Conservation (phyloP, 352 stramenopile genomes). For the Globisporangium sylvaticum region DNA sequence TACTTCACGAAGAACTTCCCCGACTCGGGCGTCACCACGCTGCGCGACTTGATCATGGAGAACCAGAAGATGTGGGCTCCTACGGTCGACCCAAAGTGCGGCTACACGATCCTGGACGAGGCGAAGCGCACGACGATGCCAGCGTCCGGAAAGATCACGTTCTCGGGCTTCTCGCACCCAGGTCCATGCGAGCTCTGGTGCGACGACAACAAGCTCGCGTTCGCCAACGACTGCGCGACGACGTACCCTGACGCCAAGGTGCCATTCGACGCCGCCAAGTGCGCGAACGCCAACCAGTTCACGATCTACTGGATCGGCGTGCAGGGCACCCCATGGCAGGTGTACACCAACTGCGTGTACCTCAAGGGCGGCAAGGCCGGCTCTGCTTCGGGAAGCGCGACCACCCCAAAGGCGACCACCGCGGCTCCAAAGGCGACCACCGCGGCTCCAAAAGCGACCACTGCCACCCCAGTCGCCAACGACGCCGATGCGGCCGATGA, state of each 20-base stretch:
- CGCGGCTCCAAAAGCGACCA: neutral
- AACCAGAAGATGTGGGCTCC: conserved; percentile 21
- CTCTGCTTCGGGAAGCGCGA: conserved; percentile 15
- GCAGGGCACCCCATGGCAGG: conserved; percentile 44
- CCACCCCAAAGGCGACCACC: neutral
- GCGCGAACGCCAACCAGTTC: conserved; percentile 35
- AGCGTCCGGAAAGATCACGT: conserved; percentile 29
- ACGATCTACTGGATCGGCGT: conserved; percentile 51
- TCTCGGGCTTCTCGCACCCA: conserved; percentile 50
- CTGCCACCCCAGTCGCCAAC: conserved; percentile 1
- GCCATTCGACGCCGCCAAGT: conserved; percentile 41
- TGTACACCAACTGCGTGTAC: conserved; percentile 55
- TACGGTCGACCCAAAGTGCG: conserved; percentile 19
- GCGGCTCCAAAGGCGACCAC: conserved; percentile 6
- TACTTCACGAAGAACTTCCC: conserved; percentile 27
- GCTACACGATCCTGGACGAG: conserved; percentile 29
- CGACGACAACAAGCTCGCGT: conserved; percentile 48
- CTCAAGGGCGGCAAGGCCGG: conserved; percentile 21
- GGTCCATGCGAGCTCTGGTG: conserved; percentile 64
- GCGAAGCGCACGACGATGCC: conserved; percentile 32
- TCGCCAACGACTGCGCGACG: conserved; percentile 40
- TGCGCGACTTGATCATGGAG: neutral
- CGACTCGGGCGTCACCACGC: conserved; percentile 21
- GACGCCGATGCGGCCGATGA: conserved; percentile 2
- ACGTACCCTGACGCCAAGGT: conserved; percentile 40